Conservation (phyloP, 495 filamentous ascomycete genomes). For the Aspergillus ellipticus region DNA sequence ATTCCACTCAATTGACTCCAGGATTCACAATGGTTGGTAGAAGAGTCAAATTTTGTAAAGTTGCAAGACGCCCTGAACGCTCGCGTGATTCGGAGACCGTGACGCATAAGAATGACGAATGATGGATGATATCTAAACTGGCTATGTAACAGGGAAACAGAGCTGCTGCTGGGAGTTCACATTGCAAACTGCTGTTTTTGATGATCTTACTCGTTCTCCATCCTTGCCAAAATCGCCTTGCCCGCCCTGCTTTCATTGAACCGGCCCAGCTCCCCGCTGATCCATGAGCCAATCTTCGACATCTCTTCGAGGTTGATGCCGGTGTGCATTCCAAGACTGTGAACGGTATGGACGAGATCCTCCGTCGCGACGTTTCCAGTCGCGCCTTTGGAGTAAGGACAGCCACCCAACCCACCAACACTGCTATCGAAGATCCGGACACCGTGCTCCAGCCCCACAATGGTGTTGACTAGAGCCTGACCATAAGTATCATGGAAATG, state of each 20-base stretch:
- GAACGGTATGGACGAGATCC: conserved; percentile 84
- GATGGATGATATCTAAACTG: no score
- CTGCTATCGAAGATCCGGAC: conserved; percentile 86
- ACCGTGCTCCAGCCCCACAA: conserved; percentile 82
- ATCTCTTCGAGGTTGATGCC: conserved; percentile 83
- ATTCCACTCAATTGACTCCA: no score
- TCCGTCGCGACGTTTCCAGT: conserved; percentile 96
- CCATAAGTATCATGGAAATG: conserved; percentile 99
- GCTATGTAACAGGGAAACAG: no score
- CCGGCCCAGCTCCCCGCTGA: conserved; percentile 75
- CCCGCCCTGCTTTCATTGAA: conserved; percentile 72
- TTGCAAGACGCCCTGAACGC: no score
- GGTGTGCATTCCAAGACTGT: conserved; percentile 81
- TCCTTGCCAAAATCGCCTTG: conserved; percentile 66
- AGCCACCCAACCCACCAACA: conserved; percentile 89
- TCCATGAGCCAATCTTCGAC: conserved; percentile 83
- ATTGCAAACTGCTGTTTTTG: no score
- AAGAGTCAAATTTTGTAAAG: no score
- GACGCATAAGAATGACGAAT: no score
- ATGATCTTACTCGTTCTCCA: conserved; percentile 2
- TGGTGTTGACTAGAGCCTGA: conserved; percentile 85
- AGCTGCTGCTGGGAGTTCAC: no score
- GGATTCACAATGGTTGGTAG: no score
- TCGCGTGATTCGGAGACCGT: no score
- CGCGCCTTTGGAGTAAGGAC: conserved; percentile 88